Percentiles rank a stretch among this genome's conserved stretches.
These are phyloP conservation scores for Arthrinium puccinioides DNA, from an alignment of 2,329 filamentous ascomycete genomes.

Conservation along the genomic window DNA sequence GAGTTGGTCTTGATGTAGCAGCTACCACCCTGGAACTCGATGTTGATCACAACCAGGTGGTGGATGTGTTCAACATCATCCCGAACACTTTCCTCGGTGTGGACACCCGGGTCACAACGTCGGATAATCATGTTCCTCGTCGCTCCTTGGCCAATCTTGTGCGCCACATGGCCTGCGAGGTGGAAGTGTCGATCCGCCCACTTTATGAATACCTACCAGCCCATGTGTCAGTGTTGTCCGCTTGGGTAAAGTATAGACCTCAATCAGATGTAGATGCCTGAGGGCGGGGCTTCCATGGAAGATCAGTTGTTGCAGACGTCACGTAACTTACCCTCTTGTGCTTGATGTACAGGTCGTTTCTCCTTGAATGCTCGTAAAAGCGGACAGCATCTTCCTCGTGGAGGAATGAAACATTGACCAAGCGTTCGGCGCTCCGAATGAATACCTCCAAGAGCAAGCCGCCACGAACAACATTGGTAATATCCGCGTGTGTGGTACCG, in stretches of 20 bases:
- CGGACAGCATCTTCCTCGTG: conserved; percentile 52
- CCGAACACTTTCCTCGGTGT: conserved; percentile 59
- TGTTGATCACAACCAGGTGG: conserved; percentile 62
- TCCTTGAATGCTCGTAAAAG: conserved; percentile 58
- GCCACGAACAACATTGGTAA: conserved; percentile 59
- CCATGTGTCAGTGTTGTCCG: background rate
- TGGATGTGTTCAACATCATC: conserved; percentile 78
- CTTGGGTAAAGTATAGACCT: no score
- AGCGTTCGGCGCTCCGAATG: conserved; percentile 49
- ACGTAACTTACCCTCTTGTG: conserved; percentile 56
- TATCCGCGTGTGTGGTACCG: conserved; percentile 55
- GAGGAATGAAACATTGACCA: conserved; percentile 64
- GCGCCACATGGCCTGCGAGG: conserved; percentile 53
- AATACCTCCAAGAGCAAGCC: conserved; percentile 65
- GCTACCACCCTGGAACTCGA: conserved; percentile 51
- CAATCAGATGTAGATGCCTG: no score
- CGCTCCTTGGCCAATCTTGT: conserved; percentile 58
- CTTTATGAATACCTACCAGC: conserved; percentile 51
- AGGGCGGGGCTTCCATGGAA: conserved; percentile 1
- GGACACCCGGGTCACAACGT: conserved; percentile 43
- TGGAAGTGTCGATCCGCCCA: conserved; percentile 69
- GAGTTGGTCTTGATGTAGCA: conserved; percentile 71
- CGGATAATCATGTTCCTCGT: conserved; percentile 69
- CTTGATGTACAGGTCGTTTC: conserved; percentile 61
- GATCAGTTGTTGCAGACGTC: no score